Evolutionary conservation across 305 asterid genomes (phyloP).

Genomic region (Fraxinus greggii): DNA sequence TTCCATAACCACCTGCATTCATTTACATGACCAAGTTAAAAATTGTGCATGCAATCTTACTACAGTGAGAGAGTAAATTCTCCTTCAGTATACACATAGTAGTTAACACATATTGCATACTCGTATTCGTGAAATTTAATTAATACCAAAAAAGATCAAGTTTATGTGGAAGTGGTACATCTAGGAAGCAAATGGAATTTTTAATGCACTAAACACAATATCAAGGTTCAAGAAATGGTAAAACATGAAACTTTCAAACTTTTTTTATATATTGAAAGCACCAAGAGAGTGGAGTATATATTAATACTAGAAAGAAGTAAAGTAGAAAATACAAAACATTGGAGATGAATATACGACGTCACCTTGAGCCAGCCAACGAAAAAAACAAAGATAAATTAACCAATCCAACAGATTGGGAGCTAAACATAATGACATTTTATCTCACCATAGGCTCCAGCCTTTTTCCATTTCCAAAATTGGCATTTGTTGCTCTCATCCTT

Average conservation of each 20-base stretch:
- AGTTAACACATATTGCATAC: background rate
- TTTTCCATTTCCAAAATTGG: constrained; percentile 15
- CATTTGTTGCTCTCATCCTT: constrained; percentile 25
- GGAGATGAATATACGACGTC: background rate
- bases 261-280: background rate
- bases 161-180: background rate
- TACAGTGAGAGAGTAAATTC: background rate
- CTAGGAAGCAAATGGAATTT: background rate
- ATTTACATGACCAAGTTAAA: background rate
- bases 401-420: background rate
- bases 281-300: background rate
- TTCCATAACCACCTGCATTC: constrained; percentile 24
- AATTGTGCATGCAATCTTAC: background rate
- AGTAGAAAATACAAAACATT: background rate
- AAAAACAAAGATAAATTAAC: background rate
- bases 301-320: background rate
- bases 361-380: background rate
- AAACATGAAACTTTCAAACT: background rate
- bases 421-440: constrained; percentile 6
- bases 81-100: background rate
- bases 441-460: constrained; percentile 3
- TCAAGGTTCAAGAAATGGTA: background rate
- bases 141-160: background rate
- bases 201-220: background rate
- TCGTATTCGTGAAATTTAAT: background rate